phyloP scores from a whole-genome alignment of 306 rosid genomes.

The Trifolium repens region DNA sequence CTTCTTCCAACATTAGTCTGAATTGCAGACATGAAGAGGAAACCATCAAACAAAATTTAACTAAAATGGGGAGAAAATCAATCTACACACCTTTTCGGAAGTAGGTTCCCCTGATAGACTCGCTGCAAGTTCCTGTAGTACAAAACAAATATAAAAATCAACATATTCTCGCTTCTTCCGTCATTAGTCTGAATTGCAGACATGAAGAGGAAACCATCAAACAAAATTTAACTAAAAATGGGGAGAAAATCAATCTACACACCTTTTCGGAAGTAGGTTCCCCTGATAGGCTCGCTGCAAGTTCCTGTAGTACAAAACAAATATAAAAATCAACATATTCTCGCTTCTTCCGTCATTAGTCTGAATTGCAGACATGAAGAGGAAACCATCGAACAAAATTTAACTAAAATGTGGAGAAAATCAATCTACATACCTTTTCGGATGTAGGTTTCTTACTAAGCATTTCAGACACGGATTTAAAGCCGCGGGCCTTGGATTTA shows the following conservation, averaged over 20 bases:
- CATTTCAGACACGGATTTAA: slow-evolving; percentile 65
- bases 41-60: slow-evolving; percentile 18
- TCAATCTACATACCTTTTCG: slow-evolving; percentile 43
- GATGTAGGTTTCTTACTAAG: slow-evolving; percentile 36
- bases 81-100: slow-evolving; percentile 42
- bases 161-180: neutral
- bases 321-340: neutral
- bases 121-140: slow-evolving; percentile 41
- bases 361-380: neutral
- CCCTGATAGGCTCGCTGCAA: neutral
- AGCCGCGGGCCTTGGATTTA: slow-evolving; percentile 68
- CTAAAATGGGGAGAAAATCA: neutral
- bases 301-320: slow-evolving; percentile 38
- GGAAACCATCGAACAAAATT: slow-evolving; percentile 17
- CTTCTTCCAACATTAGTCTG: slow-evolving; percentile 10
- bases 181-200: slow-evolving; percentile 7
- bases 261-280: slow-evolving; percentile 42
- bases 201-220: slow-evolving; percentile 8
- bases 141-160: slow-evolving; percentile 3
- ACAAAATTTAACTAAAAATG: slow-evolving; percentile 1
- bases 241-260: neutral
- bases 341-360: slow-evolving; percentile 17
- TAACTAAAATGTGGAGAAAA: neutral
- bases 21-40: neutral
- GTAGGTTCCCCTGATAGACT: too few species aligned